Evolutionary conservation across 192 early-diverging fungal genomes (phyloP).

Genomic region (Jimgerdemannia lactiflua): DNA sequence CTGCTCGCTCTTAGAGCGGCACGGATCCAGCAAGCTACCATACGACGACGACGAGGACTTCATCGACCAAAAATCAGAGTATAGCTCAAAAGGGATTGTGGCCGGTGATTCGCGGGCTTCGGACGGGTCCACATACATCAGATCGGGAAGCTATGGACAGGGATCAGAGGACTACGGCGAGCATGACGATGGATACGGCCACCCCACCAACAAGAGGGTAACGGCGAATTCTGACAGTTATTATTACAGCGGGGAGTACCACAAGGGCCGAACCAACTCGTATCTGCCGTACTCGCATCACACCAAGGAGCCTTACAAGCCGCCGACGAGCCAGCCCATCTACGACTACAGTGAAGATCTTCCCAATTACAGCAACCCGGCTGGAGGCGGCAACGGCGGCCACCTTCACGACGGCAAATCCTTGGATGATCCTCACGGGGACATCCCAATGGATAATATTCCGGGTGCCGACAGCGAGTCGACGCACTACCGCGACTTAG

Average conservation of each 20-base stretch:
- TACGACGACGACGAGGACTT: not conserved
- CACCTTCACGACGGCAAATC: not conserved
- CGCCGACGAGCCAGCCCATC: not conserved
- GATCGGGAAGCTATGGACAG: not conserved
- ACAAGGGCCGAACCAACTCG: not conserved
- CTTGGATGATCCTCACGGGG: not conserved
- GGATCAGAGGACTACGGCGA: not conserved
- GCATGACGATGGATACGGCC: not conserved
- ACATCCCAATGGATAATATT: not conserved
- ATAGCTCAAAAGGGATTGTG: not conserved
- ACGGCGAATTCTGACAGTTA: not conserved
- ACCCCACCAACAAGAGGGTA: not conserved
- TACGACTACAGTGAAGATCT: not conserved
- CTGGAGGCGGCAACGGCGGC: not conserved
- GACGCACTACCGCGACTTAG: not conserved
- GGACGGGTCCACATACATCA: not conserved
- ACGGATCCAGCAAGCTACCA: not conserved
- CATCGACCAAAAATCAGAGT: not conserved
- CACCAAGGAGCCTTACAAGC: not conserved
- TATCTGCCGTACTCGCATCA: slow-evolving; percentile 4
- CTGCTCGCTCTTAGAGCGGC: not conserved
- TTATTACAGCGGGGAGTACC: not conserved
- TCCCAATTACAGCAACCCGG: not conserved
- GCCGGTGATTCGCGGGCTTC: not conserved
- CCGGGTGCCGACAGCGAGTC: not conserved